Base-by-base conservation (phyloP, 1,284 basidiomycete species). In the Amylostereum chailletii region DNA sequence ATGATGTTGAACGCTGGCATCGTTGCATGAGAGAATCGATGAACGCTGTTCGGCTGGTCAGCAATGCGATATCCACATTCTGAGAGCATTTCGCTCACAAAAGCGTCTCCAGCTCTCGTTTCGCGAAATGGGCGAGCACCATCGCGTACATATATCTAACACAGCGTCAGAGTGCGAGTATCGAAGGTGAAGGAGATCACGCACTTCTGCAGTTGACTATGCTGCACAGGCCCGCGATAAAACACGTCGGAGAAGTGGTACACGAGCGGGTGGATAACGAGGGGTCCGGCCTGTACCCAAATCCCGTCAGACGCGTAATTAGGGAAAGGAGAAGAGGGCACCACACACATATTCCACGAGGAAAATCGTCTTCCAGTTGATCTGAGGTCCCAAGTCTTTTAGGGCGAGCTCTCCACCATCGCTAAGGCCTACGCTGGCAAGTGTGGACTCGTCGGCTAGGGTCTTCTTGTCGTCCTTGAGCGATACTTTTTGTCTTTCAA, bases 21-120 rank as follows among this genome's bases (percentile, higher is more conserved):
- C 0, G 95, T 97, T 2, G 83, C 87, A 66, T 94, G 84, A 34
- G 93, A 96, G 76, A 99, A 99, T 19, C 90, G 85, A 65, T 97
- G 94, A 1, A 96, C 81, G 61, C 86, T 89, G 53, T 32, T 39
- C 26, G 39, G 31, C n/a, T 3, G 8, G 7, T 40, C 27, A 43
- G 48, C n/a, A 29, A 37, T 10, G 11, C 6, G 33, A 34, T 29
- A 31, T n/a, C 34, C 34, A 30, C 34, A 38, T 2, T 9, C 29
- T 32, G 9, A 6, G n/a, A n/a, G 48, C 19, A 19, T 19, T 19
- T 1, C 19, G 65, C 75, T 51, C 51, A 87, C 86, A 95, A 97
- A 7, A 95, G 58, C 1, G 96, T 95, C 69, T 99, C 95, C 27
- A 93, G 66, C 65, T 97, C 93, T 43, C 95, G 86, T 71, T 99